A percentile compares a stretch with the other conserved stretches of the same genome.
Conservation (phyloP, 176 grass and related monocot species). For the Musa schizocarpa region DNA sequence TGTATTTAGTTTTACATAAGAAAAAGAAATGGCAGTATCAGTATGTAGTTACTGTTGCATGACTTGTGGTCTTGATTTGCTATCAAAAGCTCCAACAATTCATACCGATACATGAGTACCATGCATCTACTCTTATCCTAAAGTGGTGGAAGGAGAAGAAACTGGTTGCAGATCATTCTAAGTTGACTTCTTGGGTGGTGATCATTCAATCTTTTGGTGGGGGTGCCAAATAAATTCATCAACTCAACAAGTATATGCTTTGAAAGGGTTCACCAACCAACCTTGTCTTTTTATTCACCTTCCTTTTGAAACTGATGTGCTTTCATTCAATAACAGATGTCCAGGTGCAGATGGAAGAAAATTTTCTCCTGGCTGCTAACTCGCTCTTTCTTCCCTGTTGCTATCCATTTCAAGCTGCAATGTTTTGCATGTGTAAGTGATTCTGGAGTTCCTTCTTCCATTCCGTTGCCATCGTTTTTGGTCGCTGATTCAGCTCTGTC, state of each 20-base stretch:
- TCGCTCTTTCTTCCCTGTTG: background rate
- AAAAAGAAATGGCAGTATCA: too few species aligned
- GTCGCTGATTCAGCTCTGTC: background rate
- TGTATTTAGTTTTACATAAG: too few species aligned
- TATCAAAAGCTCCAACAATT: too few species aligned
- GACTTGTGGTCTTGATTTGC: too few species aligned
- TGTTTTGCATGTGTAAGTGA: background rate
- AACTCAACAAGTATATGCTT: background rate
- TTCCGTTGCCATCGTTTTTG: background rate
- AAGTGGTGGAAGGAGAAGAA: too few species aligned
- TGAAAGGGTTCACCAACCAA: conserved; percentile 4
- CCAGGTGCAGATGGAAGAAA: background rate
- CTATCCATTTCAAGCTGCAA: background rate
- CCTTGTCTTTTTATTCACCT: background rate
- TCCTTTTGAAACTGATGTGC: background rate
- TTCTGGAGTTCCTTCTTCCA: background rate
- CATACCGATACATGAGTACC: too few species aligned
- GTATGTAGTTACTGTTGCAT: too few species aligned
- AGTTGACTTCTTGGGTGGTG: too few species aligned
- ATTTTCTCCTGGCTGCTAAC: background rate
- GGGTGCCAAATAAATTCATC: too few species aligned
- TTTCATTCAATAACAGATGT: background rate
- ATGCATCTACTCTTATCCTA: too few species aligned
- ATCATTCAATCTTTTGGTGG: too few species aligned
- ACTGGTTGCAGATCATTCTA: too few species aligned